Conservation (phyloP, 768 basidiomycete species). For the Gyrodon lividus region DNA sequence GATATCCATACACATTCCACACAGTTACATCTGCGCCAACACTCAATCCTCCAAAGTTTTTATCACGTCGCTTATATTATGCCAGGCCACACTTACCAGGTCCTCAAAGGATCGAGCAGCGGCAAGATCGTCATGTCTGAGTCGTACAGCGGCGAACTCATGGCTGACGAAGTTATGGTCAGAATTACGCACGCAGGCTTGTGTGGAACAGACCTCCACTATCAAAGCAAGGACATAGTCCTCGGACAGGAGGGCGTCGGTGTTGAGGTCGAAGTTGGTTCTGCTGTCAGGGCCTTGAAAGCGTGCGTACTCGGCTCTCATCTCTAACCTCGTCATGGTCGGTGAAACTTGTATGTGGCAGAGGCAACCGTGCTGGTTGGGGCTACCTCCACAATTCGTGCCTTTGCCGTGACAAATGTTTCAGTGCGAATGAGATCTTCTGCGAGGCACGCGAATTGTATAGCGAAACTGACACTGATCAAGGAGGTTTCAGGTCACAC, state of each 20-base stretch:
- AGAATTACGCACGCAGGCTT: conserved; percentile 28
- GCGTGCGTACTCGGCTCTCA: conserved; percentile 17
- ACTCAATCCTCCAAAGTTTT: not conserved
- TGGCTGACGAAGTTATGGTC: conserved; percentile 17
- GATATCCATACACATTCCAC: not conserved
- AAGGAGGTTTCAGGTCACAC: conserved; percentile 29
- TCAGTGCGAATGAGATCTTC: conserved; percentile 20
- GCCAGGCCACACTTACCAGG: conserved; percentile 15
- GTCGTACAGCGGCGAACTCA: conserved; percentile 8
- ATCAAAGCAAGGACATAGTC: conserved; percentile 24
- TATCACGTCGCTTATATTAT: conserved; percentile 1
- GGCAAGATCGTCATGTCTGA: conserved; percentile 12
- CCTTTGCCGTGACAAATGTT: conserved; percentile 24
- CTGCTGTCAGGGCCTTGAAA: conserved; percentile 29
- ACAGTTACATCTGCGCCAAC: no score
- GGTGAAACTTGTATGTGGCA: not conserved
- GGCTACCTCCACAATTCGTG: conserved; percentile 26
- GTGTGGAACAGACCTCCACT: conserved; percentile 34
- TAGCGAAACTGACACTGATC: conserved; percentile 14
- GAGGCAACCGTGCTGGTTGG: conserved; percentile 29
- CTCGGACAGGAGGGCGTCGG: conserved; percentile 36
- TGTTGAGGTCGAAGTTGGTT: conserved; percentile 26
- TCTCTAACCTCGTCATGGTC: not conserved
- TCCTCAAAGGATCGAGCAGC: conserved; percentile 21
- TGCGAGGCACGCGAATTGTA: conserved; percentile 11